Conservation (phyloP, 805 yeast genomes). For the Nakazawaea wickerhamii region DNA sequence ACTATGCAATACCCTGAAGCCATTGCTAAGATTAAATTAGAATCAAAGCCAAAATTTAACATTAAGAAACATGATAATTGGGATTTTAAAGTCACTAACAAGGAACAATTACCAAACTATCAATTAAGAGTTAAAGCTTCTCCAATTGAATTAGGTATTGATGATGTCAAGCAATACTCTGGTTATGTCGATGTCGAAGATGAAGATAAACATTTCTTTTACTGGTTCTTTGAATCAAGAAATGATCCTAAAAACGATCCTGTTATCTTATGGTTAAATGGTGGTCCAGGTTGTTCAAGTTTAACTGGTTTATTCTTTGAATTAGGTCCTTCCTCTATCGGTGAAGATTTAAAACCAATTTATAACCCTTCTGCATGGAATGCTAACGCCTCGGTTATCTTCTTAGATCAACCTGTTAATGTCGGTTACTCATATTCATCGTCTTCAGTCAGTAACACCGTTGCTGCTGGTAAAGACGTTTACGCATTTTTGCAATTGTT, state of each 20-base stretch:
- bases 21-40: slow-evolving; percentile 41
- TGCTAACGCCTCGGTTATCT: slow-evolving; percentile 81
- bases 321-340: slow-evolving; percentile 81
- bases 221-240: slow-evolving; percentile 91
- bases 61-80: slow-evolving; percentile 28
- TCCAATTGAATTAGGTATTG: slow-evolving; percentile 50
- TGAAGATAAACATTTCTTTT: slow-evolving; percentile 81
- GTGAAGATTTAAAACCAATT: slow-evolving; percentile 58
- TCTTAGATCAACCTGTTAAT: slow-evolving; percentile 89
- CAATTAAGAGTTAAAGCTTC: slow-evolving; percentile 41
- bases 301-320: slow-evolving; percentile 87
- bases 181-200: slow-evolving; percentile 69
- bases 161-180: slow-evolving; percentile 62
- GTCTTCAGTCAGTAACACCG: slow-evolving; percentile 55
- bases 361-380: slow-evolving; percentile 89
- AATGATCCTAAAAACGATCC: slow-evolving; percentile 86
- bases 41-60: slow-evolving; percentile 43
- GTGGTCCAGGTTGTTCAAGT: slow-evolving; percentile 96
- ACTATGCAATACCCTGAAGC: slow-evolving; percentile 54
- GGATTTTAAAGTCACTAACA: slow-evolving; percentile 31
- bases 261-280: slow-evolving; percentile 81
- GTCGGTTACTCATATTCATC: slow-evolving; percentile 88
- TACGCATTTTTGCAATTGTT: slow-evolving; percentile 78
- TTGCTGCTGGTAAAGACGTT: slow-evolving; percentile 84
- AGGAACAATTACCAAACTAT: slow-evolving; percentile 37